Conservation (phyloP, 768 basidiomycete genomes). For the Kwoniella mangroviensis region DNA sequence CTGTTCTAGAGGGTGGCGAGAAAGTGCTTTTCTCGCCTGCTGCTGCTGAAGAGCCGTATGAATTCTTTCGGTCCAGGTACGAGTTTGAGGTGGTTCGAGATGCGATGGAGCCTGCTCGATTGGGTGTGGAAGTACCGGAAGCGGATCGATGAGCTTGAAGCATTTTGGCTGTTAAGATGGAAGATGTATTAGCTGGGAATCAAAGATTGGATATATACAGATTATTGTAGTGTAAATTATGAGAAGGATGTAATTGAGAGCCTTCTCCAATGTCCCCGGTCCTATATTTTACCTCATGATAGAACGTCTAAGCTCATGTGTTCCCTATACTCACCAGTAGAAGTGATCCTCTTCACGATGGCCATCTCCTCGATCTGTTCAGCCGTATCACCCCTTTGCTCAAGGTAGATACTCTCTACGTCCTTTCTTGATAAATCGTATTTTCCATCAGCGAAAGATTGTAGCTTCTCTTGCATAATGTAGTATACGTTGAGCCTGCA, state of each 20-base stretch:
- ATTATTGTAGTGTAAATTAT: too few relatives aligned
- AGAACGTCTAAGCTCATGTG: background rate
- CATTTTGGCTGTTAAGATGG: conserved; percentile 45
- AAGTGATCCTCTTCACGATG: conserved; percentile 81
- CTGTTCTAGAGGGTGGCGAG: conserved; percentile 40
- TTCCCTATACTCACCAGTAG: conserved; percentile 69
- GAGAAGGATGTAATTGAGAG: background rate
- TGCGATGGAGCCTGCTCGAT: conserved; percentile 28
- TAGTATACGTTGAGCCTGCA: conserved; percentile 95
- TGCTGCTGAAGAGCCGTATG: conserved; percentile 46
- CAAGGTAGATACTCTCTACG: conserved; percentile 77
- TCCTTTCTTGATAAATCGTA: conserved; percentile 72
- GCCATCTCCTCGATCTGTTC: conserved; percentile 75
- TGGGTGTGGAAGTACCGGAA: conserved; percentile 31
- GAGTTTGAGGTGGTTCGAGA: conserved; percentile 34
- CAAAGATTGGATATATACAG: too few relatives aligned
- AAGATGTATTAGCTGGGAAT: too few relatives aligned
- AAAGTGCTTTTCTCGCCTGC: conserved; percentile 19
- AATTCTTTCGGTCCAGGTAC: conserved; percentile 60
- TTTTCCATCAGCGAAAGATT: conserved; percentile 75
- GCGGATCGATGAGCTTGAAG: conserved; percentile 50
- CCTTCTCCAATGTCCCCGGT: too few relatives aligned
- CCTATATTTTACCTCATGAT: background rate
- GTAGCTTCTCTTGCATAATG: conserved; percentile 90
- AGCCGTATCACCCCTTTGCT: conserved; percentile 80